phyloP scores from a whole-genome alignment of 352 stramenopile genomes.

The Thalassiosira ordinaria region DNA sequence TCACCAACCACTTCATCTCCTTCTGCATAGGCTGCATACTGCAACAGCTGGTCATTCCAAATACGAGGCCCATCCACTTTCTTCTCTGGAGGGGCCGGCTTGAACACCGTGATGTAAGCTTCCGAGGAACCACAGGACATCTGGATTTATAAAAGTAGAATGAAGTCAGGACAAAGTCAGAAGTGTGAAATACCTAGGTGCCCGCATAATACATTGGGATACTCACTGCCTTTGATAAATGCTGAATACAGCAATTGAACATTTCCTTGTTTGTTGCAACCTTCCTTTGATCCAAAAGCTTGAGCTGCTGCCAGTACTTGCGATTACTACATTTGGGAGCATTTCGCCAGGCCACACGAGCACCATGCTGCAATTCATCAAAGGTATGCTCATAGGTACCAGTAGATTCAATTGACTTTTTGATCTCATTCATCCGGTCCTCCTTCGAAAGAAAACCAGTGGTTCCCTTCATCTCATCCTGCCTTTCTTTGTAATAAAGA shows the following conservation, averaged over 20 bases:
- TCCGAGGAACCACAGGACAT: constrained; percentile 47
- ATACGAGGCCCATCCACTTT: constrained; percentile 35
- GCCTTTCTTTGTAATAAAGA: constrained; percentile 54
- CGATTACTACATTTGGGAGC: constrained; percentile 54
- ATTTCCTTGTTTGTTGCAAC: constrained; percentile 41
- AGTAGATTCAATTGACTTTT: constrained; percentile 31
- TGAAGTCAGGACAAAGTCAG: background rate
- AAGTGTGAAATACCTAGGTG: background rate
- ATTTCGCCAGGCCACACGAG: constrained; percentile 51
- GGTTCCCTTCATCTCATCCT: constrained; percentile 43
- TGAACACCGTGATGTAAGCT: constrained; percentile 52
- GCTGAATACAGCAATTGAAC: constrained; percentile 41
- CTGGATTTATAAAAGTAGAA: constrained; percentile 14
- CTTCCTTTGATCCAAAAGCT: constrained; percentile 43
- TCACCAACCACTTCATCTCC: constrained; percentile 24
- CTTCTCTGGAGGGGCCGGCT: constrained; percentile 16
- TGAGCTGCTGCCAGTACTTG: constrained; percentile 52
- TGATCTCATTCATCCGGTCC: constrained; percentile 31
- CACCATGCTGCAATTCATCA: constrained; percentile 56
- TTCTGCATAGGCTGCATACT: constrained; percentile 40
- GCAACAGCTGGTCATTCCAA: constrained; percentile 56
- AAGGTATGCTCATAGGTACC: constrained; percentile 55
- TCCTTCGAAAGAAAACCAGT: constrained; percentile 32
- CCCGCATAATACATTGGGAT: background rate
- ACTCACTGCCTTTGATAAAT: constrained; percentile 53